Base-by-base conservation (phyloP, 2,329 filamentous ascomycete genomes). In the Pseudonectria buxi region DNA sequence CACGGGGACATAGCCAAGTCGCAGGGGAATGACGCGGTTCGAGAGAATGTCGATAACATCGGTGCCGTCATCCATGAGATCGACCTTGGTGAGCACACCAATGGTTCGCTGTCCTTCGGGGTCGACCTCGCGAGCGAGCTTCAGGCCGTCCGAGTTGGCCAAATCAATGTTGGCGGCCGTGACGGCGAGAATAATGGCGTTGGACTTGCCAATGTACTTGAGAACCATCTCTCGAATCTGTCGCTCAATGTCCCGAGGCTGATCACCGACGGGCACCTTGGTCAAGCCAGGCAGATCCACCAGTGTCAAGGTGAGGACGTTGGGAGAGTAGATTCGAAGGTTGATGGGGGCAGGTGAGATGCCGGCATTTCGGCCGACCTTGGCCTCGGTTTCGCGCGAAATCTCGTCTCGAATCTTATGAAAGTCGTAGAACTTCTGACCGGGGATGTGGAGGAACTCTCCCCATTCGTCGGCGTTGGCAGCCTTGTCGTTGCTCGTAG, bases 331-430 rank as follows among this genome's bases (percentile, higher is more conserved):
- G 67, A 98, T 95, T 57, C 92, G 82, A 56, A 98, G 73, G 71
- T 96, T 96, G 74, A 98, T 98, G 33, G 92, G 92, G 24, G 86
- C 84, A 15, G 92, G 86, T 30, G 90, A 96, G 65, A 98, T 98
- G 63, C 90, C 92, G 33, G 84, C 86, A 72, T 98, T 98, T 61
- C 82, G 82, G 47, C 92, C 92, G 50, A 94, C 94, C 72, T 98
- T 96, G 51, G 85, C 81, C 57, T 95, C 89, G 28, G 92, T 98
- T 69, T 98, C 92, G 55, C 86, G 82, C 49, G 90, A 84, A 60
- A 98, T 98, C 69, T 98, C 92, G 39, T 96, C 92, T 54, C 92
- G 80, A 56, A 98, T 95, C 73, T 95, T 95, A 72, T 88, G 86
- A 71, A 98, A 98, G 68, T 98, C 92, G 67, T 81, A 81, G 71